Evolutionary conservation across 2,329 filamentous ascomycete species (phyloP).

Genomic region (Botryotinia calthae): DNA sequence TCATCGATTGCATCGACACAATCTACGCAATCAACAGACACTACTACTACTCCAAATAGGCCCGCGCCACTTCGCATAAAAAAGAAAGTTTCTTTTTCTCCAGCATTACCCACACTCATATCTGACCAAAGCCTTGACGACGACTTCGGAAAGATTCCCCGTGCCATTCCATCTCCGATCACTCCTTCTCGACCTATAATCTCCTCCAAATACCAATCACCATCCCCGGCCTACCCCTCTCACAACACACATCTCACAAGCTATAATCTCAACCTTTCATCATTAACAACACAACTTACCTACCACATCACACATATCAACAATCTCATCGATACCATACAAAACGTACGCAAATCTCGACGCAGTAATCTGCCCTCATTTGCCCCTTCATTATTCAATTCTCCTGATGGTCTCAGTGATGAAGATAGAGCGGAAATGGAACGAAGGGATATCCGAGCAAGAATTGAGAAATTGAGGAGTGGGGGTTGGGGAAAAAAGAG

Average conservation of each 20-base stretch:
- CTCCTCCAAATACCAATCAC: background rate
- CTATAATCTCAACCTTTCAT: conserved; percentile 24
- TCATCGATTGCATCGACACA: conserved; percentile 11
- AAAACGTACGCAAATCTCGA: conserved; percentile 23
- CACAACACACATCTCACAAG: background rate
- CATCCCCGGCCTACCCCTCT: background rate
- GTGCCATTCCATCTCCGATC: background rate
- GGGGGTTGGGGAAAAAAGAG: conserved; percentile 30
- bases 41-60: background rate
- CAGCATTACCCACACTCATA: conserved; percentile 6
- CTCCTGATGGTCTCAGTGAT: background rate
- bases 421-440: background rate
- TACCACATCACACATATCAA: conserved; percentile 16
- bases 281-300: conserved; percentile 22
- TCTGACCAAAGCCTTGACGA: background rate
- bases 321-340: conserved; percentile 26
- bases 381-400: background rate
- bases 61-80: conserved; percentile 27
- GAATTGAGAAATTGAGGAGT: conserved; percentile 28
- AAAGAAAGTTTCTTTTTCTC: conserved; percentile 37
- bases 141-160: background rate
- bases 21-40: background rate
- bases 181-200: background rate
- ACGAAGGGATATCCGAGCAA: conserved; percentile 16
- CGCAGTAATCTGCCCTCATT: conserved; percentile 27